A percentile compares a stretch with the other conserved stretches of the same genome.
Evolutionary conservation across 345 rosid genomes (phyloP).

Genomic region (Camelina laxa): DNA sequence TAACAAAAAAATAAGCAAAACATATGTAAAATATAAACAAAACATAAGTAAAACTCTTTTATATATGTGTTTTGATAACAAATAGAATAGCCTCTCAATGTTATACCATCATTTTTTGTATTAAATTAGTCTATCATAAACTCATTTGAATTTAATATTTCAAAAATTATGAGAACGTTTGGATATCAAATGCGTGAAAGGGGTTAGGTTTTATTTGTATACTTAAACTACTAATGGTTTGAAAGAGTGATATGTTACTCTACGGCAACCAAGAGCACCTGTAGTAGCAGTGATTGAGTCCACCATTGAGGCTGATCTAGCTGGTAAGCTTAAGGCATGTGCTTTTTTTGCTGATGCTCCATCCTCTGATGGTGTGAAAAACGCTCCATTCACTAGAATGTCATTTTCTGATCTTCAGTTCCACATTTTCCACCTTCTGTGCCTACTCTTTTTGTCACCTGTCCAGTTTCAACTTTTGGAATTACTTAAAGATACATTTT

Average conservation of each 20-base stretch:
- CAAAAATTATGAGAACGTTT: too few species aligned
- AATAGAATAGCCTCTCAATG: too few species aligned
- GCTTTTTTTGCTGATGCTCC: conserved; percentile 76
- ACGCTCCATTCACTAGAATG: conserved; percentile 65
- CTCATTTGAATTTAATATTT: too few species aligned
- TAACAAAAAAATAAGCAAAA: too few species aligned
- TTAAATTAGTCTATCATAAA: too few species aligned
- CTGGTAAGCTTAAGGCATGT: conserved; percentile 78
- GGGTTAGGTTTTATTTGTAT: conserved; percentile 4
- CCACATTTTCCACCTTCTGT: conserved; percentile 64
- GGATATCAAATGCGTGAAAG: background rate
- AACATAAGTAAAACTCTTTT: too few species aligned
- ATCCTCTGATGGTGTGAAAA: conserved; percentile 77
- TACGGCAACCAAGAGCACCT: conserved; percentile 67
- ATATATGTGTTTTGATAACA: too few species aligned
- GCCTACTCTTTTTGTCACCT: conserved; percentile 85
- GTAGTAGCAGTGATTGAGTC: conserved; percentile 71
- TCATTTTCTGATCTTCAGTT: conserved; percentile 83
- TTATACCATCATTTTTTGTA: too few species aligned
- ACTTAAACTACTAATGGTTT: background rate
- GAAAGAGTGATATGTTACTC: background rate
- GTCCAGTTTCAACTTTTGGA: conserved; percentile 22
- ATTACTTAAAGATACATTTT: background rate
- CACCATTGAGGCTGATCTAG: conserved; percentile 77
- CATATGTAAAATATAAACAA: too few species aligned